Percentiles rank a stretch among this genome's conserved stretches.
phyloP scores from a whole-genome alignment of 805 yeast genomes.

The Scheffersomyces stipitis region DNA sequence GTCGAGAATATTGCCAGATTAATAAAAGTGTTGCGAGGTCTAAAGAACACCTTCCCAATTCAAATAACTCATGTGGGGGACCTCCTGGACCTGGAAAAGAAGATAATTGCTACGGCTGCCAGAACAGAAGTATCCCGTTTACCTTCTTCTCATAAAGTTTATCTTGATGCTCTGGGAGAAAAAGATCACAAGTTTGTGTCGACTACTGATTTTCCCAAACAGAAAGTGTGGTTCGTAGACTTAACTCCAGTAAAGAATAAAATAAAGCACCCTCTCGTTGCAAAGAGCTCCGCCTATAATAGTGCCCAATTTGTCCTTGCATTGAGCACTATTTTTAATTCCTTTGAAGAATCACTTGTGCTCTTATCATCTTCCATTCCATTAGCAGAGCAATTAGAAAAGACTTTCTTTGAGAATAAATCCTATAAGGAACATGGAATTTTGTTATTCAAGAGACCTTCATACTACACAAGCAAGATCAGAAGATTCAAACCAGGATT shows the following conservation, averaged over 20 bases:
- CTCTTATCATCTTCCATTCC: conserved; percentile 29
- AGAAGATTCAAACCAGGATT: conserved; percentile 26
- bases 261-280: conserved; percentile 1
- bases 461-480: conserved; percentile 16
- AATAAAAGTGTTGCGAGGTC: conserved; percentile 23
- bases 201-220: conserved; percentile 16
- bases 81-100: conserved; percentile 7
- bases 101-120: conserved; percentile 10
- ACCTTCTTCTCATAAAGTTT: conserved; percentile 1
- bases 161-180: not conserved
- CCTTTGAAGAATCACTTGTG: conserved; percentile 31
- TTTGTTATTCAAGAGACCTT: conserved; percentile 28
- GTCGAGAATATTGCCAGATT: conserved; percentile 19
- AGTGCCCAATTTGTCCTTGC: conserved; percentile 12
- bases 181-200: not conserved
- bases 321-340: conserved; percentile 28
- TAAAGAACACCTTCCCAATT: conserved; percentile 29
- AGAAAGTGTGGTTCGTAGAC: conserved; percentile 28
- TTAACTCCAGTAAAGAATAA: conserved; percentile 16
- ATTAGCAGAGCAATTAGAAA: conserved; percentile 12
- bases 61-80: conserved; percentile 20
- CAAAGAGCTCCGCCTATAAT: not conserved
- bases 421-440: conserved; percentile 22
- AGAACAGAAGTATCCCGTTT: not conserved
- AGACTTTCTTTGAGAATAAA: conserved; percentile 16